phyloP scores from a whole-genome alignment of 768 basidiomycete species.

The Leccinum fibrillosum region DNA sequence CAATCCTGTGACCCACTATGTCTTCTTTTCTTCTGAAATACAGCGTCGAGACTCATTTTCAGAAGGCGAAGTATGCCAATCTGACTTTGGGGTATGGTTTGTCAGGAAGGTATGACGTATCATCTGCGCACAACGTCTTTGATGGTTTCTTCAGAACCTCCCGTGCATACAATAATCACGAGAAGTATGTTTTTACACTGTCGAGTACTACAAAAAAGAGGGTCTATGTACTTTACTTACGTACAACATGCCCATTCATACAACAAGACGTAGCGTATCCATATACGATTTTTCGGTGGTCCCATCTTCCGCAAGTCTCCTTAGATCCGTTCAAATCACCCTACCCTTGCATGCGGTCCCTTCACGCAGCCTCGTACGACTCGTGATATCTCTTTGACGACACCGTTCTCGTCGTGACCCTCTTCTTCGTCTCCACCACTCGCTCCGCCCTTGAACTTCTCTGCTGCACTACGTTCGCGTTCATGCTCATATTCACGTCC shows the following conservation, averaged over 20 bases:
- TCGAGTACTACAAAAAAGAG: background rate
- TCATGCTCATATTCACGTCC: background rate
- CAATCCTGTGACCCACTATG: too few relatives aligned
- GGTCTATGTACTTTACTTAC: slow-evolving; percentile 2
- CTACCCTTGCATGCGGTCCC: too few relatives aligned
- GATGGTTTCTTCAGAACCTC: background rate
- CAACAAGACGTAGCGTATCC: background rate
- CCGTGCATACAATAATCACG: background rate
- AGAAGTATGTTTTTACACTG: background rate
- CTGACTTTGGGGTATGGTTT: background rate
- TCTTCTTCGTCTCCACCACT: slow-evolving; percentile 58
- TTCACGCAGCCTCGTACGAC: background rate
- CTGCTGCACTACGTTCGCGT: background rate
- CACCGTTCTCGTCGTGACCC: slow-evolving; percentile 41
- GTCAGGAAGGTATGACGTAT: background rate
- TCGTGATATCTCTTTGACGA: slow-evolving; percentile 60
- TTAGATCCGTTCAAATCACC: slow-evolving; percentile 2
- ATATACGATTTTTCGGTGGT: background rate
- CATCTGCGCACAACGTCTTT: background rate
- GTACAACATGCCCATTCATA: background rate
- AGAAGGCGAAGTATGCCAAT: too few relatives aligned
- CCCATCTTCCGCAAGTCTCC: background rate
- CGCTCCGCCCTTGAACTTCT: slow-evolving; percentile 40
- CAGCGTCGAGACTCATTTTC: too few relatives aligned
- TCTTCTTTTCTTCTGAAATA: too few relatives aligned